Base-by-base conservation (phyloP, 2,329 filamentous ascomycete genomes). In the Aspergillus quadricinctus region DNA sequence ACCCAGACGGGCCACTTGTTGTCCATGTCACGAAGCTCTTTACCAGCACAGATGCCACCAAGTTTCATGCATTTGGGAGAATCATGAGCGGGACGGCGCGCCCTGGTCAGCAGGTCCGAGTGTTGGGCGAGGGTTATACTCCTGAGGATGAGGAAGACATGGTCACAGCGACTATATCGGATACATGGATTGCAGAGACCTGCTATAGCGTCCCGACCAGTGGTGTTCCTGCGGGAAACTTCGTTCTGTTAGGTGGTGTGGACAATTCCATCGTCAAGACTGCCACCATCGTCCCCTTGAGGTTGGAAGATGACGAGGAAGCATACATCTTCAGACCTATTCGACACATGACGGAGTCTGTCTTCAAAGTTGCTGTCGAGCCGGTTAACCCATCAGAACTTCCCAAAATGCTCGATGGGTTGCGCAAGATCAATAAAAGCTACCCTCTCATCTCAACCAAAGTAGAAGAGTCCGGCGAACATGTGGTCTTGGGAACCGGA, bases 261-360 rank as follows among this genome's bases (percentile, higher is more conserved):
- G 93, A 97, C 78, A 97, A 97, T 73, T 97, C 92, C 4, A 97
- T 99, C 66, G 91, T 97, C 76, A 99, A 99, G 76, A 93, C 92
- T 2, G 94, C 94, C 8, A 99, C 94, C 0, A 82, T 99, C 49
- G 86, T 99, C 29, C 85, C 91, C 1, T 84, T 86, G 41, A 88
- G 86, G 62, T 81, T 96, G 8, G 88, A 91, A 27, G 88, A 95
- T 52, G 86, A 94, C 49, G 93, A 97, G 72, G 92, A 96, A 60
- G 92, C 90, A 0, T 95, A 95, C 73, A 96, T 99, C 68, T 97
- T 99, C 83, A 88, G 87, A 61, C 93, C 94, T 0, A 83, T 99
- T 58, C 86, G 87, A 8, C 94, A 99, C 76, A 96, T 97, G 75
- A 97, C 94, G 31, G 91, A 99, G 72, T 97, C 93, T 0, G 92